These are phyloP conservation scores for Trypanosoma rangeli DNA, from an alignment of 208 protist species.

Conservation along the genomic window DNA sequence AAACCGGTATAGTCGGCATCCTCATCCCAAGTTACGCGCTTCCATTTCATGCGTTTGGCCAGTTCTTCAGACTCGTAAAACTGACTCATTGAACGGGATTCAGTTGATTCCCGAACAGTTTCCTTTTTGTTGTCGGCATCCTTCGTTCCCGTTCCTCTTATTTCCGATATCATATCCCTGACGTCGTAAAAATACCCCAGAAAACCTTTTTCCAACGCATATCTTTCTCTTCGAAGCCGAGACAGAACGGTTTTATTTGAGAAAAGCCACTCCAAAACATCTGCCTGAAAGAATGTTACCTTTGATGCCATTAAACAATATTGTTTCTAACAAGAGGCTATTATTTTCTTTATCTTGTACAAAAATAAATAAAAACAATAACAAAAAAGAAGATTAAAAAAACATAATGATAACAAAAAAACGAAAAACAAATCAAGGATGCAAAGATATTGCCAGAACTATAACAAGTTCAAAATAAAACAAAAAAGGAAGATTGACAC, in stretches of 20 bases:
- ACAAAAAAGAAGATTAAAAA: background rate
- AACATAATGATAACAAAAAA: constrained; percentile 23
- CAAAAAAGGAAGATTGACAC: background rate
- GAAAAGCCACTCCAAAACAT: constrained; percentile 71
- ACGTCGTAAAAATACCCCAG: constrained; percentile 63
- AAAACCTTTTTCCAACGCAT: constrained; percentile 82
- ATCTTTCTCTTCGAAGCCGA: constrained; percentile 47
- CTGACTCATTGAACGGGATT: constrained; percentile 54
- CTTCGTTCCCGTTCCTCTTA: constrained; percentile 17
- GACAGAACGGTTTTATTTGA: constrained; percentile 39
- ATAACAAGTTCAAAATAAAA: background rate
- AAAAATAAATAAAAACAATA: constrained; percentile 29
- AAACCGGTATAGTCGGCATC: constrained; percentile 85
- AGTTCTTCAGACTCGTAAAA: constrained; percentile 92
- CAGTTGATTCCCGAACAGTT: constrained; percentile 26
- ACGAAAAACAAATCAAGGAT: constrained; percentile 14
- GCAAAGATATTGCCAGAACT: constrained; percentile 7
- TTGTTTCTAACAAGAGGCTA: background rate
- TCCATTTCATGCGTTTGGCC: constrained; percentile 92
- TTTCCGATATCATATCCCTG: constrained; percentile 37
- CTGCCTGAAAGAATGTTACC: constrained; percentile 47
- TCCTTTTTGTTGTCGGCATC: constrained; percentile 20
- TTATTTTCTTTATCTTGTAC: background rate
- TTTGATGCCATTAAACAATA: constrained; percentile 7
- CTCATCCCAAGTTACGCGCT: constrained; percentile 91